A percentile compares a stretch with the other conserved stretches of the same genome.
Evolutionary conservation across 2,329 filamentous ascomycete genomes (phyloP).

Genomic region (Grosmannia huntii): DNA sequence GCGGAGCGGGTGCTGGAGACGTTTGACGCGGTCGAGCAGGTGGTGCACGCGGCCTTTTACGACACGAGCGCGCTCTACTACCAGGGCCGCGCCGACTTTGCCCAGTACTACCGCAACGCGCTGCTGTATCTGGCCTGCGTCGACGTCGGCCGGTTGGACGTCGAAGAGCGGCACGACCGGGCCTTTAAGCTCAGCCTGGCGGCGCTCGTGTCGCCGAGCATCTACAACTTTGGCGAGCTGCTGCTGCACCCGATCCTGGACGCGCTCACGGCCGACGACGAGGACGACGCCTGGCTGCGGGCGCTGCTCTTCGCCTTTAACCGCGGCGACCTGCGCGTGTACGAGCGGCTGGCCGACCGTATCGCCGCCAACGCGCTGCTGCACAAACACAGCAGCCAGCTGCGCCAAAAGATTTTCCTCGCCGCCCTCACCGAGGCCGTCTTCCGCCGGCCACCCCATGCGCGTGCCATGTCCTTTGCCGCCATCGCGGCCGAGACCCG

Average conservation of each 20-base stretch:
- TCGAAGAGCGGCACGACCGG: constrained; percentile 63
- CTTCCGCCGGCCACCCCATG: constrained; percentile 88
- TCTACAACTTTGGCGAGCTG: constrained; percentile 99
- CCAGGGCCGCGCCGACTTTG: constrained; percentile 85
- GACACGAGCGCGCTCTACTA: constrained; percentile 91
- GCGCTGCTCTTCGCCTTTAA: constrained; percentile 98
- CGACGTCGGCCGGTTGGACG: constrained; percentile 61
- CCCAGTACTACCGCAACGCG: constrained; percentile 92
- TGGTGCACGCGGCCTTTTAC: constrained; percentile 95
- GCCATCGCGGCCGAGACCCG: constrained; percentile 89
- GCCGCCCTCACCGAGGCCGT: constrained; percentile 90
- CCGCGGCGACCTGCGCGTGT: constrained; percentile 78
- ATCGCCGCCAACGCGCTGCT: constrained; percentile 71
- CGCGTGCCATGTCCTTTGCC: constrained; percentile 84
- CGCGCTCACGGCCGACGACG: constrained; percentile 40
- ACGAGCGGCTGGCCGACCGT: constrained; percentile 70
- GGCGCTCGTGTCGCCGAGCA: constrained; percentile 82
- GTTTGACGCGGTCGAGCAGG: constrained; percentile 90
- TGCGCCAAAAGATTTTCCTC: constrained; percentile 97
- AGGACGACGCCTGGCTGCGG: constrained; percentile 74
- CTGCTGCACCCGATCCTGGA: constrained; percentile 93
- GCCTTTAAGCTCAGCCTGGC: constrained; percentile 90
- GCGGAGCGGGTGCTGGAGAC: constrained; percentile 79
- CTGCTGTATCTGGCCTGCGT: constrained; percentile 96
- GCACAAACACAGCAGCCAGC: constrained; percentile 64